Conservation (phyloP, 305 asterid genomes). For the Stenogyne calaminthoides region DNA sequence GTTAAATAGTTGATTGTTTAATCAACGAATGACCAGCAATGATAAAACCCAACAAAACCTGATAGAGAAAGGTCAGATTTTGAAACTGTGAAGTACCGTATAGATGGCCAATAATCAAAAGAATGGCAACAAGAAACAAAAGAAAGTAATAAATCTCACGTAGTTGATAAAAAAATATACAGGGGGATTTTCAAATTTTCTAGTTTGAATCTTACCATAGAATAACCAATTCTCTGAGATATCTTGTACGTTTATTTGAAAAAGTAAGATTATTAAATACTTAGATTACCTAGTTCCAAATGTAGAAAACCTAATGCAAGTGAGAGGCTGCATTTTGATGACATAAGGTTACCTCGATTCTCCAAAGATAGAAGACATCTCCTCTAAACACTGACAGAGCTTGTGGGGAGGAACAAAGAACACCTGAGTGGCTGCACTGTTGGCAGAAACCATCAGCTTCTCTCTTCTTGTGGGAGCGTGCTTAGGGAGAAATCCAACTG, state of each 20-base stretch:
- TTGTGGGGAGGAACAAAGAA: constrained; percentile 93
- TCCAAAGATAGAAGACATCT: constrained; percentile 65
- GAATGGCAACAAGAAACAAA: too few relatives aligned
- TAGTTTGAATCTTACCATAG: neutral
- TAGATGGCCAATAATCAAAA: neutral
- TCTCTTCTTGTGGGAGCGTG: constrained; percentile 82
- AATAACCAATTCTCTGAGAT: neutral
- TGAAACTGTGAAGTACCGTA: neutral
- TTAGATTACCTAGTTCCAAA: constrained; percentile 1
- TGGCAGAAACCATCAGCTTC: constrained; percentile 69
- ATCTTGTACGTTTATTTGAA: neutral
- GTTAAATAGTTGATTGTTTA: neutral
- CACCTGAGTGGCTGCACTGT: constrained; percentile 67
- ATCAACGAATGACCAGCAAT: neutral
- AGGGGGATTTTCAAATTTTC: neutral
- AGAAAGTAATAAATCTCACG: neutral
- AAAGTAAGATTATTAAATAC: neutral
- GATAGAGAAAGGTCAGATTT: constrained; percentile 1
- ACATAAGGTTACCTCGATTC: constrained; percentile 54
- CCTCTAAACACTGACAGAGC: constrained; percentile 76
- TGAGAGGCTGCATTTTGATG: neutral
- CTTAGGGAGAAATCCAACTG: constrained; percentile 96
- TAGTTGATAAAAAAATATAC: neutral
- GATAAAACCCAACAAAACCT: neutral
- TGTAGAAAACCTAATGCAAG: constrained; percentile 17